These are phyloP conservation scores for Celoporthe dispersa DNA, from an alignment of 2,329 filamentous ascomycete species.

Conservation along the genomic window DNA sequence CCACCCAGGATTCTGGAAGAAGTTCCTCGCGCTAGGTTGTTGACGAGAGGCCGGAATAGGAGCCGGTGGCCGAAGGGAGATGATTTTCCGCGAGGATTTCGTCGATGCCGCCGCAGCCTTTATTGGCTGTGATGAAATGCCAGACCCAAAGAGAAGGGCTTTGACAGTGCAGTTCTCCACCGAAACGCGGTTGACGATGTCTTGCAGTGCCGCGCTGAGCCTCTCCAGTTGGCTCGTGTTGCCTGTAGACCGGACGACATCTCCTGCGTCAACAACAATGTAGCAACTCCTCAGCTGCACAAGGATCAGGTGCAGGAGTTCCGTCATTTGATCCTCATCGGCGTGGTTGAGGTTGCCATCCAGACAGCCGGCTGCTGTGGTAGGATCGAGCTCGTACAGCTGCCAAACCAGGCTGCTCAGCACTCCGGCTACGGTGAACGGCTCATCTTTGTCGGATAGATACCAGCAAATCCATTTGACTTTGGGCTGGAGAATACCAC, in stretches of 20 bases:
- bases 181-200: not conserved
- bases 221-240: constrained; percentile 2
- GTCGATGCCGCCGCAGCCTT: not conserved
- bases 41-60: constrained; percentile 4
- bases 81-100: not conserved
- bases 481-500: constrained; percentile 1
- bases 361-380: not conserved
- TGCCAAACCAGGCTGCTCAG: not conserved
- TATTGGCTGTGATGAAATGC: not conserved
- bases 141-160: not conserved
- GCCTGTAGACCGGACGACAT: not conserved
- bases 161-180: not conserved
- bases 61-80: constrained; percentile 4
- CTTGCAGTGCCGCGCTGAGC: not conserved
- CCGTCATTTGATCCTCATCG: constrained; percentile 6
- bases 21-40: not conserved
- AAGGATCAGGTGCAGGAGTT: not conserved
- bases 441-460: not conserved
- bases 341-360: not conserved
- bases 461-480: not conserved
- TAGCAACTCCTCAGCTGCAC: constrained; percentile 2
- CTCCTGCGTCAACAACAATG: not conserved
- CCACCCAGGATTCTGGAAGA: constrained; percentile 9
- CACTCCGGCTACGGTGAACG: not conserved
- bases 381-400: not conserved